Base-by-base conservation (phyloP, 129 eudicot species). In the Sambucus nigra region DNA sequence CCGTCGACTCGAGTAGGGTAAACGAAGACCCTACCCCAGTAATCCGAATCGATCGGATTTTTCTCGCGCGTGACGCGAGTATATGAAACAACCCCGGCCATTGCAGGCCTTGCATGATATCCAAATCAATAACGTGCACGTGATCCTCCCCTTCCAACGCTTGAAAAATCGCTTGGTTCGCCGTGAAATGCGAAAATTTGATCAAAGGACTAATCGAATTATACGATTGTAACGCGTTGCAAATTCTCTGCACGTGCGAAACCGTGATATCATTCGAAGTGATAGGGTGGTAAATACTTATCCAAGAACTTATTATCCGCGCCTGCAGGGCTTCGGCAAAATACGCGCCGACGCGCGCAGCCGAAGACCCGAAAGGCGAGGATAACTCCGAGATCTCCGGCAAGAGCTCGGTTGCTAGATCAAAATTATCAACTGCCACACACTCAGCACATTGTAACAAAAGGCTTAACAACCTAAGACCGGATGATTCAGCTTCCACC, bases 21-120 rank as follows among this genome's bases (percentile, higher is more conserved):
- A 65, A 39, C 0, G 92, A 78, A 0, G 93, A 57, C 14, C 97
- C 97, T 68, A 89, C 67, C 3, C 93, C 97, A 33, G 97, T 89
- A 27, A 87, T 71, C 53, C 69, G 31, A 0, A 87, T 42, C 0
- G 94, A 80, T 50, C 66, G 74, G 28, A 83, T 35, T 25, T 80
- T 77, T 8, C 78, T 65, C 2, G 88, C 51, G 0, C 89, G 76
- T 0, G 93, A 84, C 26, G 92, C 92, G 19, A 88, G 75, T 69
- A 88, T 88, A 55, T 88, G 89, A 57, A 88, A 88, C 57, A 88
- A 40, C 16, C 94, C 96, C 5, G 94, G 96, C 96, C 94, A 88
- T 50, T 88, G 96, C 23, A 88, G 87, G 14, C 96, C 96, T 69
- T 88, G 96, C 96, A 83, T 88, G 21, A 88, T 77, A 64, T 88